Base-by-base conservation (phyloP, 192 early-diverging fungal genomes). In the Coemansia sp. region DNA sequence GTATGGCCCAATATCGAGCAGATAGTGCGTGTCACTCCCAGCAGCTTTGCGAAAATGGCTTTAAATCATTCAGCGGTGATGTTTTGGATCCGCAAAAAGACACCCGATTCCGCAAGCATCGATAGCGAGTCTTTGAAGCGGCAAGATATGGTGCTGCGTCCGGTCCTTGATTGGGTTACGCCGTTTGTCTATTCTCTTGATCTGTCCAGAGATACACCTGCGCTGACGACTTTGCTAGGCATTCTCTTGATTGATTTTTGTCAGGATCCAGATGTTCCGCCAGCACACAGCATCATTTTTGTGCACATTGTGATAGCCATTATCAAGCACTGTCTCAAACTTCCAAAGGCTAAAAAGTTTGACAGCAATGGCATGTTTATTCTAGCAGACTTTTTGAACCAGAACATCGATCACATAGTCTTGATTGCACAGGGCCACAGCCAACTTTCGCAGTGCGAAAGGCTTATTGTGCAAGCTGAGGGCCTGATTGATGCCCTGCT, bases 101-200 rank as follows among this genome's bases (percentile, higher is more conserved):
- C 12, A 3, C 25, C 49, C 7, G 45, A 45, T 0, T 5, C 36
- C 5, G 34, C 33, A 8, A 54, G 42, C 7, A 56, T 73, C 18
- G 56, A 50, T 55, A 71, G 67, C 16, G 67, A 60, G 22, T 31
- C 45, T 5, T 55, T 82, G 2, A 14, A 30, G 32, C 17, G 20
- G 5, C 66, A 63, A 31, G 66, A 66, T 25, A 67, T 67, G 34
- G 60, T 67, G 4, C 64, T 76, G 45, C 63, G 68, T 18, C 70
- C 79, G 0, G 67, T 73, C 7, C 50, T 72, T 7, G 79, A 76
- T 8, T 82, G 79, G 79, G 68, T 82, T 5, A 73, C 67, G 32
- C 79, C 79, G 22, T 76, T 82, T 55, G 63, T 82, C 32, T 67
- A 45, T 20, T 82, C 79, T 12, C 61, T 82, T 59, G 34, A 49